Base-by-base conservation (phyloP, 805 yeast species). In the Yamadazyma ubonensis region DNA sequence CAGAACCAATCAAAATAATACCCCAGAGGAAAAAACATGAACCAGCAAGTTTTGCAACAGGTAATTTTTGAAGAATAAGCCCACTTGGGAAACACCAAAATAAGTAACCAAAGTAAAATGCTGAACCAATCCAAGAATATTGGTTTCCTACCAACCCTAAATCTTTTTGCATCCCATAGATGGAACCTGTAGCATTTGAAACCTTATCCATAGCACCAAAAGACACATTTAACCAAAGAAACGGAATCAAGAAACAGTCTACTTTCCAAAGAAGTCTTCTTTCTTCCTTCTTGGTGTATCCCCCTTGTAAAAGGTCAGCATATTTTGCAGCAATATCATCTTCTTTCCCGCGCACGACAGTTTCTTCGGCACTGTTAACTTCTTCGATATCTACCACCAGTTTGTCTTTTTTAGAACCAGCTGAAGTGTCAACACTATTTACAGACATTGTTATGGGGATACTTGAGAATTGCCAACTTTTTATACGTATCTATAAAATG, bases 41-140 rank as follows among this genome's bases (percentile, higher is more conserved):
- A 22, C 52, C 51, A 14, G 49, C 39, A 19, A 42, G 41, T 33
- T 50, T 49, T 5, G 51, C 51, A 26, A 46, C 38, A n/a, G 52
- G 52, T n/a, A 48, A 39, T 34, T 51, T 54, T 21, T 51, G 54
- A 20, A 52, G 42, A 32, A 50, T 41, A 36, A 48, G 28, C 10
- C 43, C 44, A 12, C 53, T 38, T 4, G 58, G 58, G 29, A 43
- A 43, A 14, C 46, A 45, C 50, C 53, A 47, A 41, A 49, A 41
- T 32, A 57, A 42, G 43, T 58, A 61, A 15, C 67, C 68, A 41
- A 57, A 52, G 52, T 79, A 79, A 48, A 79, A 80, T 4, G 77
- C 70, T 1, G 81, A 68, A n/a, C 82, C 76, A 11, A 46, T 43
- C 50, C 50, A 50, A 6, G 51, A 53, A 43, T 53, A 57, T 33